These are phyloP conservation scores for Botryotinia calthae DNA, from an alignment of 2,329 filamentous ascomycete genomes.

Conservation along the genomic window DNA sequence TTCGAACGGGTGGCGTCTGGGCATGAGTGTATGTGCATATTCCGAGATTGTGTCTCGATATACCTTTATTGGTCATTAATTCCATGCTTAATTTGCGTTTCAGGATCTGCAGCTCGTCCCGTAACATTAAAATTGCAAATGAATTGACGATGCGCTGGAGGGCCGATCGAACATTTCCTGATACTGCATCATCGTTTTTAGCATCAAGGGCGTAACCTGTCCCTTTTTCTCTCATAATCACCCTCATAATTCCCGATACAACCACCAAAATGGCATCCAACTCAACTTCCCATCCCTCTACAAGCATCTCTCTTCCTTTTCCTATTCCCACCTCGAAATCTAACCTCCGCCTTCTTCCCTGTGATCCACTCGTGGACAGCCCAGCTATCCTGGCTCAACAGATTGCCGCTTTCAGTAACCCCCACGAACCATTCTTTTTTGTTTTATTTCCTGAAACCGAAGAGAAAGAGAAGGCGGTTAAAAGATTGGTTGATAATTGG, in stretches of 20 bases:
- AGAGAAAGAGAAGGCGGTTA: conserved; percentile 21
- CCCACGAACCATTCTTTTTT: conserved; percentile 26
- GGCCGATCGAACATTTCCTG: neutral
- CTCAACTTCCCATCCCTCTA: neutral
- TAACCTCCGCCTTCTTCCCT: conserved; percentile 2
- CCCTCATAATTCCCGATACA: neutral
- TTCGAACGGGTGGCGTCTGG: neutral
- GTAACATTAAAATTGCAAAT: neutral
- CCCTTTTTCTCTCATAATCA: no score
- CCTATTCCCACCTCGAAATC: neutral
- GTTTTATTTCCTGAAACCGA: conserved; percentile 25
- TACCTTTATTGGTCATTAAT: neutral
- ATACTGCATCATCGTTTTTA: neutral
- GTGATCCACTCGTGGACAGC: conserved; percentile 18
- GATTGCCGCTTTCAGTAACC: conserved; percentile 19
- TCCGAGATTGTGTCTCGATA: neutral
- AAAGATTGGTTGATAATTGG: conserved; percentile 27
- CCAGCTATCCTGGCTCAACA: conserved; percentile 25
- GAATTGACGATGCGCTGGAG: neutral
- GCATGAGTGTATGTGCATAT: neutral
- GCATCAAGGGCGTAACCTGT: neutral
- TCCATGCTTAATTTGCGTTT: neutral
- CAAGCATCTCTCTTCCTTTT: neutral
- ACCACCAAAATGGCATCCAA: neutral
- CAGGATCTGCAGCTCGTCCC: neutral